Percentiles rank a stretch among this genome's conserved stretches.
Evolutionary conservation across 306 rosid species (phyloP).

Genomic region (Medicago lupulina): DNA sequence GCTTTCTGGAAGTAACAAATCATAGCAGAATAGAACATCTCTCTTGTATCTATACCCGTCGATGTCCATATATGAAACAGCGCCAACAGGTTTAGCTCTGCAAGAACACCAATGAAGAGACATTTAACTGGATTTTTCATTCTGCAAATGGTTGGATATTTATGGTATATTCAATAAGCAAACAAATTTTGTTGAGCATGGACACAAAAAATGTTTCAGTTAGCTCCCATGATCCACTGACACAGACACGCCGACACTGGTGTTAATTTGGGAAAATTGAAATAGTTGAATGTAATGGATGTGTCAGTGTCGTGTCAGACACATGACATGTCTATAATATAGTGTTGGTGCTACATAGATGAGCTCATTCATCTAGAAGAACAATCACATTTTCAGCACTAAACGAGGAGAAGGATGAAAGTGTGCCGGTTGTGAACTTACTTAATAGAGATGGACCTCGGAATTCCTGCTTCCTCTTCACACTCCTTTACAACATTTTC

Average conservation of each 20-base stretch:
- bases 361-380: neutral
- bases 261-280: no score
- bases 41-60: slow-evolving; percentile 74
- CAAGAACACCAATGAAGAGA: slow-evolving; percentile 42
- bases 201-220: slow-evolving; percentile 12
- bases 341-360: no score
- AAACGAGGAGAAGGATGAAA: slow-evolving; percentile 1
- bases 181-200: slow-evolving; percentile 18
- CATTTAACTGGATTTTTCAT: neutral
- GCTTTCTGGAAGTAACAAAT: slow-evolving; percentile 77
- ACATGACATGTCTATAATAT: no score
- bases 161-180: neutral
- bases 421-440: slow-evolving; percentile 42
- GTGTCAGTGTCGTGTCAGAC: no score
- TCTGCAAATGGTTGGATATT: slow-evolving; percentile 9
- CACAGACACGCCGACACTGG: no score
- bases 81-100: slow-evolving; percentile 82
- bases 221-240: neutral
- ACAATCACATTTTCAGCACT: slow-evolving; percentile 14
- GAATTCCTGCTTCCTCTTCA: slow-evolving; percentile 96
- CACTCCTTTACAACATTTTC: slow-evolving; percentile 92
- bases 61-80: slow-evolving; percentile 84
- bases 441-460: slow-evolving; percentile 71
- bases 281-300: no score
- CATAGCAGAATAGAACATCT: slow-evolving; percentile 88